A percentile compares a stretch with the other conserved stretches of the same genome.
Conservation (phyloP, 371 early-diverging fungal species). For the Zychaea mexicana region DNA sequence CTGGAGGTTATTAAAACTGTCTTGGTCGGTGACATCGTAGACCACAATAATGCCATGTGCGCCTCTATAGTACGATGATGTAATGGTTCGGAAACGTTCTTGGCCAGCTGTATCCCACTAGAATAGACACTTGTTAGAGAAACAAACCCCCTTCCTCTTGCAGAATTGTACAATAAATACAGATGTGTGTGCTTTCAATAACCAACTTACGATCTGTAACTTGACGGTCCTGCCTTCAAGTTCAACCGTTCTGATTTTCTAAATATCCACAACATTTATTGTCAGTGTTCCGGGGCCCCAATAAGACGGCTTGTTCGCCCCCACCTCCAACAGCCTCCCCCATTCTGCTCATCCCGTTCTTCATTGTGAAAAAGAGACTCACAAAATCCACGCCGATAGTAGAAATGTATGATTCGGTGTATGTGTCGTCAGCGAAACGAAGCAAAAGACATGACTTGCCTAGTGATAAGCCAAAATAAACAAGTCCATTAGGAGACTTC, state of each 20-base stretch:
- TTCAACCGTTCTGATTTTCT: slow-evolving; percentile 99
- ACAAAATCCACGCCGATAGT: slow-evolving; percentile 99
- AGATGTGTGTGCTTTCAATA: background rate
- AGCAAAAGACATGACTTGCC: slow-evolving; percentile 81
- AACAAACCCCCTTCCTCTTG: too few species aligned
- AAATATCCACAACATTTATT: too few species aligned
- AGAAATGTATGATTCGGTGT: slow-evolving; percentile 96
- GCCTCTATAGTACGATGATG: slow-evolving; percentile 94
- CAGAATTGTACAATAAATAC: too few species aligned
- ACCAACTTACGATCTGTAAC: slow-evolving; percentile 86
- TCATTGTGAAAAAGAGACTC: slow-evolving; percentile 26
- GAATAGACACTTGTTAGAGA: background rate
- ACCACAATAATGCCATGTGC: slow-evolving; percentile 99
- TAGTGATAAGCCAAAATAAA: background rate
- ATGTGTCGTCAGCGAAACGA: slow-evolving; percentile 98
- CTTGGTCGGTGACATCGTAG: slow-evolving; percentile 97
- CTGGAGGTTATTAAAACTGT: slow-evolving; percentile 87
- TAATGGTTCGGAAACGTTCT: slow-evolving; percentile 99
- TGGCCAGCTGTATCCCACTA: slow-evolving; percentile 98
- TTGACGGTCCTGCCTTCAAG: slow-evolving; percentile 98
- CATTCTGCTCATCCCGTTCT: background rate
- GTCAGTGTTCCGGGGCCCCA: too few species aligned
- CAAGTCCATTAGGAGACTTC: too few species aligned
- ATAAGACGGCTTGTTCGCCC: background rate
- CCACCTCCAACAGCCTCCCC: background rate